Conservation (phyloP, 345 rosid species). For the Hypericum perforatum region DNA sequence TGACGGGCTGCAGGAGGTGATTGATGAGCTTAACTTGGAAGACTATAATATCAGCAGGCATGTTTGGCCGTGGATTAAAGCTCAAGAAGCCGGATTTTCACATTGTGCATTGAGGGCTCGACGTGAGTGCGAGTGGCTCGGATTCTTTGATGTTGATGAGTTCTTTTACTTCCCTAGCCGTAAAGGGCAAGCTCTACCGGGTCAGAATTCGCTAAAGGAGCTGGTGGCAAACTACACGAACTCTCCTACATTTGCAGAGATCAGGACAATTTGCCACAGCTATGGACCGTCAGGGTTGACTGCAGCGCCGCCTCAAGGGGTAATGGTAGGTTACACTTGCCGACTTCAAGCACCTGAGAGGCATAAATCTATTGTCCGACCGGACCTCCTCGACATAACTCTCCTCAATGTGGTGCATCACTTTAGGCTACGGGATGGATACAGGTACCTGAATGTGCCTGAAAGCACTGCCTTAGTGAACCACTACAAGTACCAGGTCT, state of each 20-base stretch:
- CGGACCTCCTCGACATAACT: slow-evolving; percentile 41
- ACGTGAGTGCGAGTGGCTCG: slow-evolving; percentile 80
- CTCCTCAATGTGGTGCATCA: slow-evolving; percentile 93
- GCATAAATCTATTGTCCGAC: slow-evolving; percentile 76
- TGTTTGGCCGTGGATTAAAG: slow-evolving; percentile 94
- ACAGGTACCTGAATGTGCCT: slow-evolving; percentile 47
- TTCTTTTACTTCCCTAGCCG: slow-evolving; percentile 64
- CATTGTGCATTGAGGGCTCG: slow-evolving; percentile 80
- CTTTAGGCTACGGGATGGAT: slow-evolving; percentile 52
- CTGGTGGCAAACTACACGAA: slow-evolving; percentile 65
- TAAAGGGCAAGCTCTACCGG: slow-evolving; percentile 28
- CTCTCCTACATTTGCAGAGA: slow-evolving; percentile 47
- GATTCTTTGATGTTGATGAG: slow-evolving; percentile 94
- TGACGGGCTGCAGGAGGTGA: slow-evolving; percentile 45
- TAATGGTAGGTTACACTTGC: slow-evolving; percentile 81
- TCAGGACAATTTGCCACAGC: slow-evolving; percentile 80
- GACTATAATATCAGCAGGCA: slow-evolving; percentile 65
- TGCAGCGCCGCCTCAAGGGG: slow-evolving; percentile 59
- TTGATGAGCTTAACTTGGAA: slow-evolving; percentile 42
- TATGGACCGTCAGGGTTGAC: slow-evolving; percentile 89
- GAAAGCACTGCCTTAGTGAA: slow-evolving; percentile 61
- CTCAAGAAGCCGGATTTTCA: slow-evolving; percentile 96
- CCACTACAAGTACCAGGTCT: slow-evolving; percentile 97
- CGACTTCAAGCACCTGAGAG: slow-evolving; percentile 78
- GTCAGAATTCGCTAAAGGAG: slow-evolving; percentile 43